Base-by-base conservation (phyloP, 768 basidiomycete genomes). In the Cubamyces lactineus region DNA sequence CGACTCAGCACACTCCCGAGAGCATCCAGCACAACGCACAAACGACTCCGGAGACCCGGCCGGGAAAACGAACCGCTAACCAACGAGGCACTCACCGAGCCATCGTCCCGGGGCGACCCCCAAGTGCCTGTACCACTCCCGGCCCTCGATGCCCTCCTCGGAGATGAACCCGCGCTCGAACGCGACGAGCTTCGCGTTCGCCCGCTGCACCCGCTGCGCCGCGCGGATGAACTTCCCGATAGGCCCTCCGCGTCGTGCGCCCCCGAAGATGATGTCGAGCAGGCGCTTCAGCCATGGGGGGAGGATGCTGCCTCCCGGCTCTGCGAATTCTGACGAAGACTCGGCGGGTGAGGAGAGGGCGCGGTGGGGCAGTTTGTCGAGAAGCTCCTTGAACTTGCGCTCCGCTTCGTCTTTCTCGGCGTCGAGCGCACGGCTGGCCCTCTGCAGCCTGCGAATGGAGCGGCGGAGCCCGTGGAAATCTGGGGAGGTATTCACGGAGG, bases 41-140 rank as follows among this genome's bases (percentile, higher is more conserved):
- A 13, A 17, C 16, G 1, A 16, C 17, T 15, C 30, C 45, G 30
- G 6, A 16, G 15, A 13, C 6, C 28, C 34, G 34, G 9, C 34
- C 34, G 21, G n/a, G 46, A 41, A 39, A n/a, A 49, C 49, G 5
- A 28, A 12, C 45, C 24, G 48, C 23, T 23, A 47, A 6, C 15
- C 17, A 30, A 38, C 19, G 8, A 57, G 38, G n/a, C 13, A 75
- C 82, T 66, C 66, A 90, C 89, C 88, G 45, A 89, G 84, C 85
- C 88, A 88, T 73, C 90, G 87, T 41, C 93, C 94, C 24, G 94
- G 94, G 3, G 94, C 92, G 40, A 94, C 91, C 41, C 83, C 92
- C 19, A 94, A 79, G 73, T 94, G 89, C 69, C 79, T 85, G 72
- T 90, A 96, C 94, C 94, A 96, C 71, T 92, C 88, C 23, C 91